Evolutionary conservation across 1,284 basidiomycete genomes (phyloP), one percentile per base, ranked within the genome.

Genomic region (Cryptococcus maquisensis): DNA sequence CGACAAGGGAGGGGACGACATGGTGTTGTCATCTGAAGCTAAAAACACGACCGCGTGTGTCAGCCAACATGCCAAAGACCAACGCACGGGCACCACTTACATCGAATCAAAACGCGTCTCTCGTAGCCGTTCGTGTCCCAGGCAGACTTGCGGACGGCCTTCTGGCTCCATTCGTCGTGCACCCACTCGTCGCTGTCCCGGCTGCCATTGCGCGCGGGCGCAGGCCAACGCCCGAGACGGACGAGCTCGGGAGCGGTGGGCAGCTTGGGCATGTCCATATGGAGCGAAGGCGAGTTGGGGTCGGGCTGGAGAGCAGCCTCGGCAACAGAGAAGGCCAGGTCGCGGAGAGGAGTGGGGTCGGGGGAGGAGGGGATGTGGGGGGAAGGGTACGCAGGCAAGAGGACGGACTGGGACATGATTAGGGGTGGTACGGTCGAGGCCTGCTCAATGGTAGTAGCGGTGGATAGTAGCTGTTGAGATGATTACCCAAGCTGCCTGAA

Each of bases 281-380:
- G 50, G 55, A 66, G 60, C 13, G 65, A 63, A 10, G 72, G 72
- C 26, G 71, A 72, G 59, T 66, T 68, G 47, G 72, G 71, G 47
- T 65, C 66, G 8, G 69, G 57, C 52, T 69, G 60, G 18, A 74
- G 64, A 3, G 71, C 71, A 10, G 72, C 68, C 53, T 74, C 72
- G 3, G 72, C 72, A 18, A 74, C 71, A 2, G 66, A 69, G 53
- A 66, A 69, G 1, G 72, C 72, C 38, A 74, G 62, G 35, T 65
- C 47, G 12, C 67, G 57, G n/a, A 71, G 67, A 7, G 61, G 68
- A 4, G 68, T 67, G 12, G 64, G 68, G 47, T 72, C 65, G 18
- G 66, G 64, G 28, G 62, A 65, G 15, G 51, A 59, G 26, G 64
- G 62, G 23, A 47, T 44, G 41, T 57, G 49, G 45, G 52, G 38